Evolutionary conservation across 2,329 filamentous ascomycete genomes (phyloP).

Genomic region (Phoma herbarum): DNA sequence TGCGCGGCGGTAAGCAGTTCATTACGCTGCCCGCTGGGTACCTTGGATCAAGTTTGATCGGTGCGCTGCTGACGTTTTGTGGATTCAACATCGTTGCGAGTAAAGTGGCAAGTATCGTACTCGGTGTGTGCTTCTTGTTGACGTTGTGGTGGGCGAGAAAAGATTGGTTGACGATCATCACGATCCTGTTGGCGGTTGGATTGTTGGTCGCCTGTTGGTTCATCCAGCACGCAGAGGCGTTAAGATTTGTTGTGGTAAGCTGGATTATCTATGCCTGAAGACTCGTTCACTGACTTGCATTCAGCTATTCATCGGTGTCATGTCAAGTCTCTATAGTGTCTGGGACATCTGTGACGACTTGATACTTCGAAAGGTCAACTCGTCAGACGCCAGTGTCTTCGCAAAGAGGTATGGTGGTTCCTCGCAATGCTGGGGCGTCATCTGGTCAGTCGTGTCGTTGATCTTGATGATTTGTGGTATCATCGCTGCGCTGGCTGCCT

Average conservation of each 20-base stretch:
- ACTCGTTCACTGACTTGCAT: neutral
- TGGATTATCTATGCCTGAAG: neutral
- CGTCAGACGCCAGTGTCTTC: conserved; percentile 80
- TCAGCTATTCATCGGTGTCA: conserved; percentile 80
- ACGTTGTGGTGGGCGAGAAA: conserved; percentile 82
- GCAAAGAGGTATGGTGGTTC: conserved; percentile 80
- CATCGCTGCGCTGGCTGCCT: conserved; percentile 78
- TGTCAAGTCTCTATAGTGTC: conserved; percentile 81
- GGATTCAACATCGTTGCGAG: conserved; percentile 83
- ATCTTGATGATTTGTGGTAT: conserved; percentile 77
- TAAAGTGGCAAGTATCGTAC: conserved; percentile 77
- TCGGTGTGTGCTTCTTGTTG: conserved; percentile 78
- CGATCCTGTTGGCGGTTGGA: conserved; percentile 74
- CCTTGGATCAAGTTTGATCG: conserved; percentile 78
- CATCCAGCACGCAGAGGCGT: conserved; percentile 75
- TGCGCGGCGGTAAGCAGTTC: conserved; percentile 74
- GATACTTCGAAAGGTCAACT: conserved; percentile 81
- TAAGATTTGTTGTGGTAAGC: conserved; percentile 74
- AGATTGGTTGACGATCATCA: conserved; percentile 79
- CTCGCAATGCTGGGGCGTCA: conserved; percentile 80
- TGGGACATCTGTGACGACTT: conserved; percentile 89
- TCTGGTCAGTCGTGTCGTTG: conserved; percentile 78
- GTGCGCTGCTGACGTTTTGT: conserved; percentile 78
- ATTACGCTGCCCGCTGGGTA: conserved; percentile 81
- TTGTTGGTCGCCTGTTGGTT: conserved; percentile 80